Evolutionary conservation across 2,329 filamentous ascomycete genomes (phyloP), one percentile per base, ranked within the genome.

Genomic region (Cercospora sojina): DNA sequence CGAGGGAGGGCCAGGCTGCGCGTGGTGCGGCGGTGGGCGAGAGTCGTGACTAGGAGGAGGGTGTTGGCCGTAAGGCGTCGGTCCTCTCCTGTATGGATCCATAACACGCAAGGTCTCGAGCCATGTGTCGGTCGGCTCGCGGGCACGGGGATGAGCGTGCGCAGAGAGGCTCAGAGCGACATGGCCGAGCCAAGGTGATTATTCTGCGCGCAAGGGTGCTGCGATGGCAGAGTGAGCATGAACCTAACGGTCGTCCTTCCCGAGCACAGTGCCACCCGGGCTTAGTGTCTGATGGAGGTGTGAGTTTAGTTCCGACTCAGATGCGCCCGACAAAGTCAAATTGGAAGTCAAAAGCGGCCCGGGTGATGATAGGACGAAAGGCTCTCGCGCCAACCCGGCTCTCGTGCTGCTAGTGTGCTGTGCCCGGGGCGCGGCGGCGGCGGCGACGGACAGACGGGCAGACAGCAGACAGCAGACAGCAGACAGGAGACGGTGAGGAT

Each of bases 71-170:
- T 71, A 67, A 20, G 64, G 64, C 55, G 51, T 29, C 29, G 66
- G 66, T 70, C 62, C 53, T 66, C 68, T 69, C 62, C 67, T 69
- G 68, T 67, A 59, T 41, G 32, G 56, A 66, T 74, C 72, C 72
- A 73, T 73, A 60, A 62, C 59, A 64, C 62, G 62, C 64, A 66
- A 66, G 62, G 62, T 64, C 59, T 58, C 56, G 62, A 65, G 64
- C 59, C 62, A 65, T 64, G 58, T 66, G 61, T 68, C 69, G 65
- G 68, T 62, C 62, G 67, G 57, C 58, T 57, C 68, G 66, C 65
- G 69, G 68, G 71, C 67, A 68, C 65, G 69, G 68, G 71, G 69
- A 71, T 68, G 64, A 56, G 64, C 64, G 65, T 59, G 65, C 65
- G 67, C 65, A 67, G 64, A 62, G 59, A 62, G 35, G 56, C 59